Evolutionary conservation across 2,329 filamentous ascomycete genomes (phyloP).

Genomic region (Tolypocladium endophyticum): DNA sequence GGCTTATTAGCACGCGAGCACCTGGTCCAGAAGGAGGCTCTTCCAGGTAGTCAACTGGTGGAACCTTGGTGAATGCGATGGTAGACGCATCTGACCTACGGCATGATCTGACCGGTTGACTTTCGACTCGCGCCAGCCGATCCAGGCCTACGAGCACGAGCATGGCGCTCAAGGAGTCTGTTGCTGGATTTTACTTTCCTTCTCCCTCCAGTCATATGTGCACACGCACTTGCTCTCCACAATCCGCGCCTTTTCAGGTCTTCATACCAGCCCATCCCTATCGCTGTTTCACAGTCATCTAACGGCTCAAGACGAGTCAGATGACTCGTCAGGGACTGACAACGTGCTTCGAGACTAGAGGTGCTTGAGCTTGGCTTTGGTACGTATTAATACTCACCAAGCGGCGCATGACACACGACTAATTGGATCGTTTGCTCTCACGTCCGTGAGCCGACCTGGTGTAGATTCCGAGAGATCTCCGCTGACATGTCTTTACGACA

Average conservation of each 20-base stretch:
- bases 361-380: no score
- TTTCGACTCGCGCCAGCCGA: not conserved
- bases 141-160: not conserved
- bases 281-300: not conserved
- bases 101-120: not conserved
- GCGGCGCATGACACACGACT: not conserved
- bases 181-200: not conserved
- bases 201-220: not conserved
- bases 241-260: not conserved
- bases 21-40: not conserved
- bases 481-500: not conserved
- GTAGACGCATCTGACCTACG: not conserved
- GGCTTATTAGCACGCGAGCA: not conserved
- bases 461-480: not conserved
- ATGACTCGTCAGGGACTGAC: not conserved
- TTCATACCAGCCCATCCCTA: not conserved
- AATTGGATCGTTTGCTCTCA: not conserved
- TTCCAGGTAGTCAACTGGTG: not conserved
- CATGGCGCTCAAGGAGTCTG: not conserved
- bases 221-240: not conserved
- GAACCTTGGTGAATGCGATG: not conserved
- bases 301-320: not conserved
- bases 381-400: not conserved
- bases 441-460: not conserved
- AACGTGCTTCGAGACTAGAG: not conserved